These are phyloP conservation scores for Porcisia deanei DNA, from an alignment of 208 protist genomes.

Conservation along the genomic window DNA sequence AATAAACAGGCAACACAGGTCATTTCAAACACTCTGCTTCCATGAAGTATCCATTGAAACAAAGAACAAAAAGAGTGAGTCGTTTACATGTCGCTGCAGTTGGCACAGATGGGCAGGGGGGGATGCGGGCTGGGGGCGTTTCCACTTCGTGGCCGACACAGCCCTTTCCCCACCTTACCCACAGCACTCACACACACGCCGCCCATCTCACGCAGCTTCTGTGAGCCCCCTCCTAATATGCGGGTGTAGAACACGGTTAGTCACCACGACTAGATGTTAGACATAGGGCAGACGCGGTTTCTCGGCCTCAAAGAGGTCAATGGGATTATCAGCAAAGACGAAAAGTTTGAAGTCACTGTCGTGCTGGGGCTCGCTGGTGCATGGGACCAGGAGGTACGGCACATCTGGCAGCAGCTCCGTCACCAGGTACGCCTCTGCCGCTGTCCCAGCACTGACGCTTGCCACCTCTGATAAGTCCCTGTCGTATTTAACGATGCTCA, in stretches of 20 bases:
- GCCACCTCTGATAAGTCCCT: constrained; percentile 55
- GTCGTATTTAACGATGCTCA: constrained; percentile 81
- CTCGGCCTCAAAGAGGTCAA: constrained; percentile 60
- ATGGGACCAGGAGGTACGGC: constrained; percentile 83
- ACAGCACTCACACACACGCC: not conserved
- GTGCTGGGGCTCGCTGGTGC: constrained; percentile 65
- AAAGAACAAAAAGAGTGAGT: not conserved
- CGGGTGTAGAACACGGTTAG: not conserved
- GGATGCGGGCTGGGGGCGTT: not conserved
- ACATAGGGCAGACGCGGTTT: constrained; percentile 70
- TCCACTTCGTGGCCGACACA: not conserved
- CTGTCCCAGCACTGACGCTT: constrained; percentile 33
- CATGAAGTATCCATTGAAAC: not conserved
- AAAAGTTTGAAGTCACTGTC: constrained; percentile 88
- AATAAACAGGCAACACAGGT: not conserved
- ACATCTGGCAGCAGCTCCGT: constrained; percentile 43
- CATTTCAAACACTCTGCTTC: not conserved
- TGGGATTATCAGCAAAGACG: constrained; percentile 73
- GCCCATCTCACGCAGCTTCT: not conserved
- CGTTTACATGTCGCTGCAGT: not conserved
- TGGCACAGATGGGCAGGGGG: not conserved
- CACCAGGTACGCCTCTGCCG: constrained; percentile 58
- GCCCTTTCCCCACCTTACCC: not conserved
- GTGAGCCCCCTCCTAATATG: not conserved
- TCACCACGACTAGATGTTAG: constrained; percentile 10